A percentile compares a stretch with the other conserved stretches of the same genome.
Conservation (phyloP, 306 rosid species). For the Malus sylvestris region DNA sequence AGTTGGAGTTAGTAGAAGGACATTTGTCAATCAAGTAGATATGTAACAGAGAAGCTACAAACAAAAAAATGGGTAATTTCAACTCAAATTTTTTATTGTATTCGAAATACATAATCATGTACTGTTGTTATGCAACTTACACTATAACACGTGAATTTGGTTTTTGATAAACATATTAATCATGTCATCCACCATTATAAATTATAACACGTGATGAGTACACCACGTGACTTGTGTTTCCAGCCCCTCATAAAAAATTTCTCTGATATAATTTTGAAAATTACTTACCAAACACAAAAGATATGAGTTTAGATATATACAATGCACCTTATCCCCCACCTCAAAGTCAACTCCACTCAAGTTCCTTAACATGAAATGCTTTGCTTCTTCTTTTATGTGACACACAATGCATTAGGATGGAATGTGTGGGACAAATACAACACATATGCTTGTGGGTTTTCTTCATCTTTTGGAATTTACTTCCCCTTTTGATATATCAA, state of each 20-base stretch:
- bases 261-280: background rate
- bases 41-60: too few species aligned
- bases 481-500: background rate
- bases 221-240: background rate
- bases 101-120: too few species aligned
- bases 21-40: too few species aligned
- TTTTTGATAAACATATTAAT: too few species aligned
- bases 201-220: too few species aligned
- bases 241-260: too few species aligned
- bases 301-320: conserved; percentile 4
- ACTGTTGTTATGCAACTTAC: too few species aligned
- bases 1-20: too few species aligned
- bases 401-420: background rate
- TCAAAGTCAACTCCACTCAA: conserved; percentile 31
- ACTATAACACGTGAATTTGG: too few species aligned
- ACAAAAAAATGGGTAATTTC: too few species aligned
- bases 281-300: background rate
- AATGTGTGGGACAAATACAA: conserved; percentile 1
- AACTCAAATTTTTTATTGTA: background rate
- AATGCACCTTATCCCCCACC: conserved; percentile 8
- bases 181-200: background rate
- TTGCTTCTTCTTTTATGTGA: conserved; percentile 11
- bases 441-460: conserved; percentile 16
- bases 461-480: conserved; percentile 25
- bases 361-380: background rate